Conservation (phyloP, 371 early-diverging fungal genomes). For the Blakeslea trispora region DNA sequence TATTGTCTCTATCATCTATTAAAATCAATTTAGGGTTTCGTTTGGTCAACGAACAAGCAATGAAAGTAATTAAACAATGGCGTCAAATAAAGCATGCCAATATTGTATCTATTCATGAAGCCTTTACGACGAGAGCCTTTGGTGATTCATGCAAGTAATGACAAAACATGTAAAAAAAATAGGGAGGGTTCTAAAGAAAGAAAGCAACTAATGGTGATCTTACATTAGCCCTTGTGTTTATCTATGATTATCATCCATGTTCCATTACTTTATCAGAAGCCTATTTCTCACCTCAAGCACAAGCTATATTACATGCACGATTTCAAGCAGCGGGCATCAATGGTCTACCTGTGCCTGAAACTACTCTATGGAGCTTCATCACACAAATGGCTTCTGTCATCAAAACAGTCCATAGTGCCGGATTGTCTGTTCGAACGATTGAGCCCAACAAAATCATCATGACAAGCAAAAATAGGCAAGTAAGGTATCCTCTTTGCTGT, state of each 20-base stretch:
- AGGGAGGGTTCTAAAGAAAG: too few species aligned
- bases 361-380: conserved; percentile 85
- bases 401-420: conserved; percentile 78
- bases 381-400: conserved; percentile 86
- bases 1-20: neutral
- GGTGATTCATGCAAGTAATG: conserved; percentile 77
- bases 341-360: conserved; percentile 64
- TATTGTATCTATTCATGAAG: conserved; percentile 82
- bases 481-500: neutral
- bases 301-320: conserved; percentile 45
- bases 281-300: conserved; percentile 65
- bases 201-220: too few species aligned
- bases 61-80: conserved; percentile 82
- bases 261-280: conserved; percentile 71
- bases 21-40: conserved; percentile 53
- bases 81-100: conserved; percentile 76
- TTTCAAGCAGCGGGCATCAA: conserved; percentile 40
- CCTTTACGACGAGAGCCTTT: conserved; percentile 91
- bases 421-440: conserved; percentile 77
- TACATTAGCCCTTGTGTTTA: conserved; percentile 71
- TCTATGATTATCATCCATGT: conserved; percentile 91
- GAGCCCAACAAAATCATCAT: conserved; percentile 82
- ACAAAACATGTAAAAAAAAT: neutral
- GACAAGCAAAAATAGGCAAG: conserved; percentile 78
- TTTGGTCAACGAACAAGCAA: conserved; percentile 72